Evolutionary conservation across 306 rosid genomes (phyloP), one percentile per base, ranked within the genome.

Genomic region (Rubus parviflorus): DNA sequence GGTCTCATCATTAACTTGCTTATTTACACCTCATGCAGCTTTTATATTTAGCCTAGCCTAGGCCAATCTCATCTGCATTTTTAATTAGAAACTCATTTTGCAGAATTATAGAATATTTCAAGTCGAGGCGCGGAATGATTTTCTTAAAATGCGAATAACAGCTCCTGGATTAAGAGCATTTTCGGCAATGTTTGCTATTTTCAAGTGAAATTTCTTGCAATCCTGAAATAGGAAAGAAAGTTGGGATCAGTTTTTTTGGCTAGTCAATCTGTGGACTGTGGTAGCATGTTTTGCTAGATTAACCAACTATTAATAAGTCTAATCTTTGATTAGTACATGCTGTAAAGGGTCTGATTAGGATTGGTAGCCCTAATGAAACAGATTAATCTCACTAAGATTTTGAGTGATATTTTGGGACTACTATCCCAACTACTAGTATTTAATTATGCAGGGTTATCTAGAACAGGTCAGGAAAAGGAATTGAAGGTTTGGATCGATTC

Each of bases 391-490:
- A 43, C 38, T 37, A 49, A 17, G 62, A 70, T 48, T 10, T 70
- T 30, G 48, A 38, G 17, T 48, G 43, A 48, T 15, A 49, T 19
- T 35, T 30, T 30, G 68, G 43, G 52, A 73, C 67, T 41, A 14
- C 67, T 41, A 15, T 15, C 45, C 42, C 20, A 58, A 74, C 77
- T 2, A 0, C 77, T 58, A 16, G 20, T 22, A 58, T 58, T 43
- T 8, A 74, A 58, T 60, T 45, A 25, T 60, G 23, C 49, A 35
- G 52, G 64, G 52, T 14, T 35, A 22, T 56, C 77, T 15, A 20
- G 67, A 6, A 42, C n/a, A 22, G 67, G 23, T 41, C 41, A 14
- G 66, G 87, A 84, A 79, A 81, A 79, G 53, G 86, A 89, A 84
- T 25, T 68, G 12, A 16, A 81, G 68, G 63, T 70, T 79, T 77